Conservation (phyloP, 1,284 basidiomycete genomes). For the Trichosporon sp. region DNA sequence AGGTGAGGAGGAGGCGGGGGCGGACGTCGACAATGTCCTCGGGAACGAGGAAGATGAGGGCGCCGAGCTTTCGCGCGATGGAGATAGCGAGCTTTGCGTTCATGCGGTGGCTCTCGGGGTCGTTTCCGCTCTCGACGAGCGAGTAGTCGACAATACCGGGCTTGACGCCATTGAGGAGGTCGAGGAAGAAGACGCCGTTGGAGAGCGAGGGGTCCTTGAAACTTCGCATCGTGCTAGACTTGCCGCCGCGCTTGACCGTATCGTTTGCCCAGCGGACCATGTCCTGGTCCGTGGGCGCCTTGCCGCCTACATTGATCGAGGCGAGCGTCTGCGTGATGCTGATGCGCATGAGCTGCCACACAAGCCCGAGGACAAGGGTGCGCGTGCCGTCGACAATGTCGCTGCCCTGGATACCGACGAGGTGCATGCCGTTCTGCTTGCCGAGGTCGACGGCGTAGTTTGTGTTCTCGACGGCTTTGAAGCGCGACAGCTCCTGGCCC, state of each 20-base stretch:
- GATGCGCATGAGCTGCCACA: constrained; percentile 91
- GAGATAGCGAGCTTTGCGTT: constrained; percentile 97
- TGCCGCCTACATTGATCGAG: constrained; percentile 64
- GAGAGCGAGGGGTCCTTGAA: constrained; percentile 93
- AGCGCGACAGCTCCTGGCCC: constrained; percentile 79
- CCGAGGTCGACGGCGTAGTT: constrained; percentile 93
- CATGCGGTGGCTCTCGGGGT: constrained; percentile 76
- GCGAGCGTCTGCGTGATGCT: constrained; percentile 90
- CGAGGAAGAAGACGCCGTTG: constrained; percentile 88
- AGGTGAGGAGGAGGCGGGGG: constrained; percentile 62
- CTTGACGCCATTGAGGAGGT: constrained; percentile 81
- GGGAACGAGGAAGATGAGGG: constrained; percentile 93
- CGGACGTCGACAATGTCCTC: constrained; percentile 87
- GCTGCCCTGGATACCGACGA: constrained; percentile 95
- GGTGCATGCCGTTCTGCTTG: constrained; percentile 85
- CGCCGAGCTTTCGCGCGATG: constrained; percentile 94
- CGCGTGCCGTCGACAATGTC: constrained; percentile 90
- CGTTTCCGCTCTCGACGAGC: constrained; percentile 56
- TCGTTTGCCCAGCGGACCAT: constrained; percentile 96
- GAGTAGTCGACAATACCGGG: constrained; percentile 93
- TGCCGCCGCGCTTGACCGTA: constrained; percentile 70
- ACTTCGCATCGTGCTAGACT: constrained; percentile 65
- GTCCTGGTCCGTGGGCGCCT: constrained; percentile 82
- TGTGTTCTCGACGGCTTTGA: constrained; percentile 97
- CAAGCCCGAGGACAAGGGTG: constrained; percentile 88